Base-by-base conservation (phyloP, 1,284 basidiomycete genomes). In the Pterula multifida region DNA sequence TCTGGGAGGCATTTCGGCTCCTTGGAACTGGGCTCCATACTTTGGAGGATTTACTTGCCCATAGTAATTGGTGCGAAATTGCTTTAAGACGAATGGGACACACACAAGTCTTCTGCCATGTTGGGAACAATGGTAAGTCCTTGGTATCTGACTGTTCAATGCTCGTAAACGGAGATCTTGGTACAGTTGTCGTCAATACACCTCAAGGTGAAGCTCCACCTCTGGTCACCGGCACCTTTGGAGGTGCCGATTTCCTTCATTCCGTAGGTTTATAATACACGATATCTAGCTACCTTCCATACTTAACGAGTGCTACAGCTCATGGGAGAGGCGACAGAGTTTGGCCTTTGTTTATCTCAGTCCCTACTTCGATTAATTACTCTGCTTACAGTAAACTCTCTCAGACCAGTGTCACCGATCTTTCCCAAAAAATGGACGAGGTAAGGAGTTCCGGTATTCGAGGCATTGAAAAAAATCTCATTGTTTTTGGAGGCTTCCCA, bases 51-150 rank as follows among this genome's bases (percentile, higher is more conserved):
- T 68, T 91, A 49, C 71, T 86, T 22, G 88, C 89, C 0, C 90
- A 92, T 63, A 86, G 81, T 55, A 87, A 87, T 63, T 87, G 80
- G 75, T 84, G 82, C 60, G 84, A 88, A 63, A 67, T 86, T 28
- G 78, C 78, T 0, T 71, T 90, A 9, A 73, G 78, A 57, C 82
- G 81, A 60, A 71, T 90, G 65, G 88, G 88, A 0, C 69, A 89
- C 60, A 61, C 72, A 24, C 70, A 88, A 44, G 85, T 92, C 11
- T 92, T 92, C 67, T 81, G 82, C 49, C 89, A 92, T 65, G 87
- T 92, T 47, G 89, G 90, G n/a, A 79, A 85, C 53, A 75, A 78
- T 57, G 80, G 81, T 71, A 61, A 60, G 55, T 50, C 15, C 15
- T 15, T 17, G 17, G n/a, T 17, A n/a, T 32, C 21, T n/a, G 11